Conservation (phyloP, 140 eudicot species). For the Ambrosia hybrid region DNA sequence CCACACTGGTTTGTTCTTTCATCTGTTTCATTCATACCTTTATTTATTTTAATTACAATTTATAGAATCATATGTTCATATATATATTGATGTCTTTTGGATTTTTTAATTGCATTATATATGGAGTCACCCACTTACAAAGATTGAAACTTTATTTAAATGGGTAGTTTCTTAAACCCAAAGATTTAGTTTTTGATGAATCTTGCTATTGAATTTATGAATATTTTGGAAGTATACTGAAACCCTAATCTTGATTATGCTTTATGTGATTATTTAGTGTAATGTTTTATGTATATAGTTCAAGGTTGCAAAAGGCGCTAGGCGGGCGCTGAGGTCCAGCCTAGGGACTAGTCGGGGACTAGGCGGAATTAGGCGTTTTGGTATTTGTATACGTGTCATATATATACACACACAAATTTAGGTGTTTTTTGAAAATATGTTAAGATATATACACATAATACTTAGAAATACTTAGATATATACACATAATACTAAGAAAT, state of each 20-base stretch:
- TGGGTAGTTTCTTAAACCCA: neutral
- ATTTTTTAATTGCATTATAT: neutral
- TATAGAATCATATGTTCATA: neutral
- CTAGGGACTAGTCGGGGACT: too few relatives aligned
- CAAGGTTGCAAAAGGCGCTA: too few relatives aligned
- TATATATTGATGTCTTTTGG: conserved; percentile 3
- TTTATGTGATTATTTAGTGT: neutral
- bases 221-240: neutral
- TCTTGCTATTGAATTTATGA: conserved; percentile 12
- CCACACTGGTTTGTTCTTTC: conserved; percentile 20
- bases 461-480: too few relatives aligned
- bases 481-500: too few relatives aligned
- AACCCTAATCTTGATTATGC: conserved; percentile 25
- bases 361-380: too few relatives aligned
- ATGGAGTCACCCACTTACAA: neutral
- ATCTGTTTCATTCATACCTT: neutral
- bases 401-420: too few relatives aligned
- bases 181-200: too few relatives aligned
- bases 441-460: too few relatives aligned
- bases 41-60: neutral
- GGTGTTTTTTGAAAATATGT: too few relatives aligned
- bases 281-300: conserved; percentile 4
- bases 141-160: too few relatives aligned
- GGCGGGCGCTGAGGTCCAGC: too few relatives aligned
- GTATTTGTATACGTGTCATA: too few relatives aligned